A percentile compares a stretch with the other conserved stretches of the same genome.
Conservation (phyloP, 2,329 filamentous ascomycete genomes). For the Arthrobotrys conoides region DNA sequence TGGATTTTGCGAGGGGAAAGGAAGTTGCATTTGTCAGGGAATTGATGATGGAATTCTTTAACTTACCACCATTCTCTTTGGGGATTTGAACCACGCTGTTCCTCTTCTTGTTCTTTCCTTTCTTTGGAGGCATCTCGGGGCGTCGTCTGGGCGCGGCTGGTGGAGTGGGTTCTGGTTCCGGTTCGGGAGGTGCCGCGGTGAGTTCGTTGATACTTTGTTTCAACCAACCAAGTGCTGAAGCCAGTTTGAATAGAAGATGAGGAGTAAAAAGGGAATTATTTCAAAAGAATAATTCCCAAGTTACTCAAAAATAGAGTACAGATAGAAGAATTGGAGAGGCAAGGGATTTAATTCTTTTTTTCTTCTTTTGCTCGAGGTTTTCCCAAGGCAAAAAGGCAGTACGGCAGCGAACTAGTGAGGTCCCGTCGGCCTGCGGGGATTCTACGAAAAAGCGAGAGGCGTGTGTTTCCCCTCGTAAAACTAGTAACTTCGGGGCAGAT, state of each 20-base stretch:
- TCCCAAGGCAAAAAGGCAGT: constrained; percentile 27
- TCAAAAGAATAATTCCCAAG: constrained; percentile 56
- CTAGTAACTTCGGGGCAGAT: constrained; percentile 44
- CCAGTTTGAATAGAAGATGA: constrained; percentile 51
- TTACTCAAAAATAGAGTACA: constrained; percentile 34
- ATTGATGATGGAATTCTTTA: constrained; percentile 25
- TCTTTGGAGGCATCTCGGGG: constrained; percentile 53
- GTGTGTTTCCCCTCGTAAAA: constrained; percentile 32
- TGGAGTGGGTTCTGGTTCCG: constrained; percentile 18
- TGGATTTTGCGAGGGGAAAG: constrained; percentile 21
- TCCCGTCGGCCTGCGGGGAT: constrained; percentile 57
- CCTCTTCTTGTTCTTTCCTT: constrained; percentile 48
- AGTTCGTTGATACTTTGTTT: constrained; percentile 56
- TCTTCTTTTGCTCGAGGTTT: constrained; percentile 22
- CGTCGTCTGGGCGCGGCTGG: constrained; percentile 12
- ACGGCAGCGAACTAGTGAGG: constrained; percentile 34
- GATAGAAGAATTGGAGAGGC: constrained; percentile 14
- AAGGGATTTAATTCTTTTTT: constrained; percentile 24
- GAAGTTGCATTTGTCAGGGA: constrained; percentile 24
- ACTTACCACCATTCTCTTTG: constrained; percentile 58
- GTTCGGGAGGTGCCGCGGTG: constrained; percentile 31
- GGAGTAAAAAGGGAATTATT: constrained; percentile 59
- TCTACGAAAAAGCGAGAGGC: constrained; percentile 54
- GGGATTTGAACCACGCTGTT: constrained; percentile 47
- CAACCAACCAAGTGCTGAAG: constrained; percentile 58